phyloP scores from a whole-genome alignment of 2,329 filamentous ascomycete genomes.

The Saccharata proteae region DNA sequence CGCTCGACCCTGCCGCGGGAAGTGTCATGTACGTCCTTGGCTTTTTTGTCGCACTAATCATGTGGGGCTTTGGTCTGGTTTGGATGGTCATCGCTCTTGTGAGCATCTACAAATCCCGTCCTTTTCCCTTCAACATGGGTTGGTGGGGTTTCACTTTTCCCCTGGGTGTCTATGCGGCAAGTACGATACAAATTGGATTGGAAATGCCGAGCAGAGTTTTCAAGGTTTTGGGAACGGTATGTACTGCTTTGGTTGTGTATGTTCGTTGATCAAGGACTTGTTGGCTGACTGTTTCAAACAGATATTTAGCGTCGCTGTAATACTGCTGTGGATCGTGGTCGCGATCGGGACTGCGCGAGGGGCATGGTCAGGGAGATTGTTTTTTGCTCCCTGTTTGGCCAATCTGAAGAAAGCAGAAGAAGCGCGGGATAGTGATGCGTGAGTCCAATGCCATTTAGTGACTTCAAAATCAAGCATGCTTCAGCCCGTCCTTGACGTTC shows the following conservation, averaged over 20 bases:
- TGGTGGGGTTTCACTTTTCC: slow-evolving; percentile 48
- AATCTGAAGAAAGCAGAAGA: slow-evolving; percentile 8
- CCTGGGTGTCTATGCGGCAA: slow-evolving; percentile 38
- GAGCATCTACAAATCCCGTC: slow-evolving; percentile 22
- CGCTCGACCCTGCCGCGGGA: slow-evolving; percentile 27
- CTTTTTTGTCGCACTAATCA: slow-evolving; percentile 34
- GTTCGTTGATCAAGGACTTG: background rate
- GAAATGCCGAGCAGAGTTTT: slow-evolving; percentile 41
- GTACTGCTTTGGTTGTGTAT: slow-evolving; percentile 29
- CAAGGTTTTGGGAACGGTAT: slow-evolving; percentile 24
- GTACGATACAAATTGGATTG: slow-evolving; percentile 28
- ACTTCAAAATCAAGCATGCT: no score
- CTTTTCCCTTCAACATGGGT: slow-evolving; percentile 46
- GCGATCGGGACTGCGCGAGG: slow-evolving; percentile 33
- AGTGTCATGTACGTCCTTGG: slow-evolving; percentile 45
- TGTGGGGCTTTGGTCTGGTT: slow-evolving; percentile 40
- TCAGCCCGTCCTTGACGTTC: no score
- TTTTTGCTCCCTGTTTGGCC: slow-evolving; percentile 37
- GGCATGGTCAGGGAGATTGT: slow-evolving; percentile 33
- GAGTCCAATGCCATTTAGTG: no score
- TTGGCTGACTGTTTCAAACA: slow-evolving; percentile 10
- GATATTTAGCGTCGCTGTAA: slow-evolving; percentile 36
- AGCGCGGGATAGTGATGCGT: no score
- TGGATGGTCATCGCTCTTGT: slow-evolving; percentile 39
- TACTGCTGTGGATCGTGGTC: slow-evolving; percentile 39